Percentiles rank a stretch among this genome's conserved stretches.
Evolutionary conservation across 176 grass and related monocot species (phyloP).

Genomic region (Otatea glauca): DNA sequence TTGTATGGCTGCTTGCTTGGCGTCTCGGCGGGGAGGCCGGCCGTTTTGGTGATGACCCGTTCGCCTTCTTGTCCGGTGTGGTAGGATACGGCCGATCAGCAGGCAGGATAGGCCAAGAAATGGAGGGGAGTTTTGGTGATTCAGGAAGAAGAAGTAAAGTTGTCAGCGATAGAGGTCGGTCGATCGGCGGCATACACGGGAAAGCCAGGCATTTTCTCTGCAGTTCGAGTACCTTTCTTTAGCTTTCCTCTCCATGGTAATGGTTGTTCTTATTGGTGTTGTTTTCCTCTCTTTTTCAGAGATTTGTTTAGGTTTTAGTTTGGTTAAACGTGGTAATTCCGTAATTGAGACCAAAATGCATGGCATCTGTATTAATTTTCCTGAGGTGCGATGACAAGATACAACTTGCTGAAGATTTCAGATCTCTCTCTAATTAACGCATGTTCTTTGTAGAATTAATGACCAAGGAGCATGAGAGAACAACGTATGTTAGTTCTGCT

Average conservation of each 20-base stretch:
- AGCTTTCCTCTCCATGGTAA: constrained; percentile 66
- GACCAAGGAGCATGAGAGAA: background rate
- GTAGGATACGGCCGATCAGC: background rate
- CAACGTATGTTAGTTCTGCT: background rate
- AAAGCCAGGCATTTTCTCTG: constrained; percentile 96
- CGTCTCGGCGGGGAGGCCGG: constrained; percentile 10
- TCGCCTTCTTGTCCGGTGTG: background rate
- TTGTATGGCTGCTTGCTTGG: background rate
- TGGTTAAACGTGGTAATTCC: too few species aligned
- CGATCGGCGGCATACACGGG: constrained; percentile 84
- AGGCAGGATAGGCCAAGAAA: background rate
- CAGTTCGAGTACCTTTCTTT: constrained; percentile 50
- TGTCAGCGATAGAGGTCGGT: constrained; percentile 14
- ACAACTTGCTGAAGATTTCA: background rate
- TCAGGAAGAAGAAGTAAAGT: background rate
- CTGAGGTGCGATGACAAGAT: background rate
- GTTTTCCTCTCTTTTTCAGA: background rate
- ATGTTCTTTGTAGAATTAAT: background rate
- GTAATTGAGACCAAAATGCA: background rate
- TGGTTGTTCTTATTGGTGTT: constrained; percentile 16
- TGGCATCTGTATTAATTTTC: constrained; percentile 14
- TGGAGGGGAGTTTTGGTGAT: constrained; percentile 27
- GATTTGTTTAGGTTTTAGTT: constrained; percentile 9
- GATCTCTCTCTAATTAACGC: background rate
- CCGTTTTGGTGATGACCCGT: background rate